These are phyloP conservation scores for Phytophthora syringae DNA, from an alignment of 352 stramenopile species.

Conservation along the genomic window DNA sequence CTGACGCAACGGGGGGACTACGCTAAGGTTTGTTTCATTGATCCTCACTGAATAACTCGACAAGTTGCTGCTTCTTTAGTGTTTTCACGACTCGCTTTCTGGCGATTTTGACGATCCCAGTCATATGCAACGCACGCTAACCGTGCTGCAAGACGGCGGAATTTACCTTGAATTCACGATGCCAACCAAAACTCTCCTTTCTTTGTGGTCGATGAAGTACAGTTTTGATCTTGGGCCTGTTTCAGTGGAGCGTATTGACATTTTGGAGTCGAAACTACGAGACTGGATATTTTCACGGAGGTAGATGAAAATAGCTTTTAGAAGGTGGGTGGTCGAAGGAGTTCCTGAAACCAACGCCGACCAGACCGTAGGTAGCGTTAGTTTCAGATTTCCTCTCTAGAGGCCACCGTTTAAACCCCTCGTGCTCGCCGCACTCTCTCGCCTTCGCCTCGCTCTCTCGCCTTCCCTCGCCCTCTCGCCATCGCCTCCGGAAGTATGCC, in stretches of 20 bases:
- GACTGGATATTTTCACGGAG: background rate
- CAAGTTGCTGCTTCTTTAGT: constrained; percentile 15
- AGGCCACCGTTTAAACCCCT: too few species aligned
- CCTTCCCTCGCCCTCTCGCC: too few species aligned
- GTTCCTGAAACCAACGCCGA: too few species aligned
- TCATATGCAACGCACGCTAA: constrained; percentile 16
- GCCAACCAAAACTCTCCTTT: too few species aligned
- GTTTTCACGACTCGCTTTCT: constrained; percentile 20
- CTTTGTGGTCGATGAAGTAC: constrained; percentile 8
- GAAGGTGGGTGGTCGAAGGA: too few species aligned
- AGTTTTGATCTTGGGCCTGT: constrained; percentile 25
- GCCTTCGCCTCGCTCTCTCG: too few species aligned
- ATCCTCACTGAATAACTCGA: background rate
- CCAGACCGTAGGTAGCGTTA: too few species aligned
- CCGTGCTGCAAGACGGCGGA: background rate
- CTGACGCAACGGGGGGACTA: constrained; percentile 14
- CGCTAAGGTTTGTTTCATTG: background rate
- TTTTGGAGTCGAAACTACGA: constrained; percentile 21
- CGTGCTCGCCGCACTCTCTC: too few species aligned
- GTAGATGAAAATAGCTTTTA: too few species aligned
- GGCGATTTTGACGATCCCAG: background rate
- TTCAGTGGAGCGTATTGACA: constrained; percentile 21
- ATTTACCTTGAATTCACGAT: constrained; percentile 8
- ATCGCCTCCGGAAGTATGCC: too few species aligned
- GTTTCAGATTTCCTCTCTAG: too few species aligned